Percentiles rank a stretch among this genome's conserved stretches.
phyloP scores from a whole-genome alignment of 2,329 filamentous ascomycete species.

The Fusarium globosum region DNA sequence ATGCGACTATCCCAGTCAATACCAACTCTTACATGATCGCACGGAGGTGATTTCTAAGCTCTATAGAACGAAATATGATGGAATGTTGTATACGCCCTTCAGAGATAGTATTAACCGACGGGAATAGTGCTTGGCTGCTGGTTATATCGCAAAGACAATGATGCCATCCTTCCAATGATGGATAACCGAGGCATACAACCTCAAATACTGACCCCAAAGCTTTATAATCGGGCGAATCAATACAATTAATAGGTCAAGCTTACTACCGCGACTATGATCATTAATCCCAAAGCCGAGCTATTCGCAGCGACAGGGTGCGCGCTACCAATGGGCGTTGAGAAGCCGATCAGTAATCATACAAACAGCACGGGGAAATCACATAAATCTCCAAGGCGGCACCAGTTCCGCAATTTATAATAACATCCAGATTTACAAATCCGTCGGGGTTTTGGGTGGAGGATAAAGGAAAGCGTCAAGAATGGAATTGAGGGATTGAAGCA shows the following conservation, averaged over 20 bases:
- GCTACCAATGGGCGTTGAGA: neutral
- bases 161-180: neutral
- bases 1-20: neutral
- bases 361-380: neutral
- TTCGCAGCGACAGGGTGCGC: neutral
- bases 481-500: neutral
- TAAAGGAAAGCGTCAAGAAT: neutral
- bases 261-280: conserved; percentile 11
- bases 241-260: neutral
- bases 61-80: neutral
- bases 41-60: neutral
- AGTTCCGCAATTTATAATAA: neutral
- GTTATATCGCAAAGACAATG: neutral
- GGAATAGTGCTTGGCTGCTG: neutral
- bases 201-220: neutral
- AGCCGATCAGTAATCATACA: conserved; percentile 33
- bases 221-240: neutral
- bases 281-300: conserved; percentile 10
- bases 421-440: neutral
- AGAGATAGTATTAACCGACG: neutral
- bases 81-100: neutral
- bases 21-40: neutral
- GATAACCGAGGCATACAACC: neutral
- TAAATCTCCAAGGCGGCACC: conserved; percentile 3
- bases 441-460: neutral